Conservation (phyloP, 73 alveolate species). For the Paramecium bursaria region DNA sequence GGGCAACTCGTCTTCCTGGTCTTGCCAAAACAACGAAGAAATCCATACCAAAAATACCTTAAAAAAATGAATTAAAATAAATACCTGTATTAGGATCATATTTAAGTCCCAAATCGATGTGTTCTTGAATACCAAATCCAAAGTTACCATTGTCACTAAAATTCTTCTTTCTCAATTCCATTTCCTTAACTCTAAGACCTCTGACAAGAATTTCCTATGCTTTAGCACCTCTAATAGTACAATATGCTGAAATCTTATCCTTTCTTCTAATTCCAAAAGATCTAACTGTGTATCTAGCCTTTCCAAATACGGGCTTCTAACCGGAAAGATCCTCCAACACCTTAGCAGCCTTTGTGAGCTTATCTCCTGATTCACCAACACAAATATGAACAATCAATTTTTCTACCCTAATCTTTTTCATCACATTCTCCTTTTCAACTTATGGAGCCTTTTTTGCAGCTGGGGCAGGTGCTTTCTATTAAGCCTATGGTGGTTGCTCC, state of each 20-base stretch:
- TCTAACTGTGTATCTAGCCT: constrained; percentile 84
- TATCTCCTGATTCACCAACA: constrained; percentile 87
- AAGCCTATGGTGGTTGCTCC: constrained; percentile 24
- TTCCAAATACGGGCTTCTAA: constrained; percentile 81
- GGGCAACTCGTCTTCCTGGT: constrained; percentile 78
- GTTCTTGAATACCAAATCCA: constrained; percentile 86
- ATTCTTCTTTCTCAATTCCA: constrained; percentile 77
- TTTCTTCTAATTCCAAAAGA: constrained; percentile 84
- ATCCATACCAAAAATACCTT: constrained; percentile 86
- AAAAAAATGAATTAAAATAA: background rate
- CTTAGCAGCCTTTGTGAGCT: constrained; percentile 82
- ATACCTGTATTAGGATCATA: constrained; percentile 81
- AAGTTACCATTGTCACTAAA: constrained; percentile 82
- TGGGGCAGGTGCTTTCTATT: constrained; percentile 24
- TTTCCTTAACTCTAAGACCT: constrained; percentile 85
- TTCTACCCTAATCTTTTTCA: constrained; percentile 80
- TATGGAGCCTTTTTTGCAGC: constrained; percentile 25
- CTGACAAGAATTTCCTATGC: constrained; percentile 80
- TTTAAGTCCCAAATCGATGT: constrained; percentile 85
- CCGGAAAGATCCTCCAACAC: constrained; percentile 81
- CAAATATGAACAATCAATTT: constrained; percentile 80
- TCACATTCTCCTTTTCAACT: constrained; percentile 71
- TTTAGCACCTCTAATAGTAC: constrained; percentile 83
- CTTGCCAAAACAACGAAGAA: constrained; percentile 81
- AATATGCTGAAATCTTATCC: constrained; percentile 81